Evolutionary conservation across 371 early-diverging fungal genomes (phyloP), one percentile per base, ranked within the genome.

Genomic region (Rhizomucor pusillus): DNA sequence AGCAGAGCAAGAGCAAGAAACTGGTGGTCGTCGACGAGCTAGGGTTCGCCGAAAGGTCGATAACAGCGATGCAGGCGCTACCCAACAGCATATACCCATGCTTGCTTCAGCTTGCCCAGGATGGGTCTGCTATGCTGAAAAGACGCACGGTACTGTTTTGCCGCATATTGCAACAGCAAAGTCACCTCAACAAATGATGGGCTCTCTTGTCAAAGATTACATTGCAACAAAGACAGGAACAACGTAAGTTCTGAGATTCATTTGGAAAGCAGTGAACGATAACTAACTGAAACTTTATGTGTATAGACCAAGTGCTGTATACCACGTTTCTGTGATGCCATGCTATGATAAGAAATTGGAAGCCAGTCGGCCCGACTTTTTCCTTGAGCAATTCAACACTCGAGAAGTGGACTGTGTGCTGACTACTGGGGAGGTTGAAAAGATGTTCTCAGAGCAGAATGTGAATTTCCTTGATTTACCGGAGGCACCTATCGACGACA

Each of bases 61-160:
- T 54, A 44, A 66, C 40, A 47, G 63, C 46, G 52, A 70, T 10
- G 55, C 22, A 10, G 35, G 22, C 41, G 25, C 57, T 22, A 55
- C 34, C 7, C 54, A 62, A 19, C 59, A 65, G 34, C 23, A 63
- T 47, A 39, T 90, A 44, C 91, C 92, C 1, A 85, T 94, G 83
- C 67, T 94, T 5, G 87, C 93, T 0, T 85, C 87, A 22, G 83
- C 91, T 35, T 94, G 94, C 56, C 93, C 94, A 39, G 96, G 95
- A 2, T 96, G 95, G 95, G 92, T 98, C 11, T 98, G 97, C 72
- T 97, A 97, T 62, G 95, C 95, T n/a, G 99, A 98, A 77, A 98
- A 97, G 74, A 97, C 94, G 0, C 97, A 97, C 57, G 87, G 85
- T 2, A 80, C 85, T 57, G 77, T 94, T 3, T 65, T 98, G 19